A percentile compares a stretch with the other conserved stretches of the same genome.
Conservation (phyloP, 148 eudicot species). For the Rheum nobile region DNA sequence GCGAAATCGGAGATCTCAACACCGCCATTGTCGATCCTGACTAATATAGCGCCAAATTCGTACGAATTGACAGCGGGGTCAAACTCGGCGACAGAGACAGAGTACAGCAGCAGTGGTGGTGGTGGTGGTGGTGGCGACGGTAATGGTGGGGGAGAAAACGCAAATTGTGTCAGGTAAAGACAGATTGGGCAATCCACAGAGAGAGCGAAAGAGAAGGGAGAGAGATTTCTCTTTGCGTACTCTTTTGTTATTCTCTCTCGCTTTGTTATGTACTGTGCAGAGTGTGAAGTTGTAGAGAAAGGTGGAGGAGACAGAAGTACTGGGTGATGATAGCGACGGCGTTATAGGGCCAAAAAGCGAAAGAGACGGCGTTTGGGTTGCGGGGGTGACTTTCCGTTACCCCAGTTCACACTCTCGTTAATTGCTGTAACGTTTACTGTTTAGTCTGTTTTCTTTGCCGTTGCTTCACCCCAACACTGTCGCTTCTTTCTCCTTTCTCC, state of each 20-base stretch:
- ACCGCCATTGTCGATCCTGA: background rate
- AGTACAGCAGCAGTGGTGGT: no score
- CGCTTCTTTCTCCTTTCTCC: background rate
- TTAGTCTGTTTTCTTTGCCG: background rate
- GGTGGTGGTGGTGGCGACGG: background rate
- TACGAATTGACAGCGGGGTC: background rate
- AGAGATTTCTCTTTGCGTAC: slow-evolving; percentile 1
- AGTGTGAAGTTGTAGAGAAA: slow-evolving; percentile 1
- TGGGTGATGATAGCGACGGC: background rate
- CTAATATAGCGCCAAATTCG: background rate
- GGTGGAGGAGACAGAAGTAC: slow-evolving; percentile 4
- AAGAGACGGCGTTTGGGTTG: slow-evolving; percentile 9
- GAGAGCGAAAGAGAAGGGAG: background rate
- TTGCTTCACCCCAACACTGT: background rate
- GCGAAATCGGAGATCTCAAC: background rate
- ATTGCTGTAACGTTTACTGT: background rate
- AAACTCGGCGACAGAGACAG: background rate
- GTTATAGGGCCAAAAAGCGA: background rate
- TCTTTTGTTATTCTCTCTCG: background rate
- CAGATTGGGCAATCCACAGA: background rate
- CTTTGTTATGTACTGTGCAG: background rate
- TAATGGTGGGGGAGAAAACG: background rate
- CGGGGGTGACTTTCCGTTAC: slow-evolving; percentile 3
- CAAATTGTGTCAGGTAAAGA: background rate
- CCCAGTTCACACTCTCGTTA: background rate